phyloP scores from a whole-genome alignment of 768 basidiomycete species.

The Postia placenta region DNA sequence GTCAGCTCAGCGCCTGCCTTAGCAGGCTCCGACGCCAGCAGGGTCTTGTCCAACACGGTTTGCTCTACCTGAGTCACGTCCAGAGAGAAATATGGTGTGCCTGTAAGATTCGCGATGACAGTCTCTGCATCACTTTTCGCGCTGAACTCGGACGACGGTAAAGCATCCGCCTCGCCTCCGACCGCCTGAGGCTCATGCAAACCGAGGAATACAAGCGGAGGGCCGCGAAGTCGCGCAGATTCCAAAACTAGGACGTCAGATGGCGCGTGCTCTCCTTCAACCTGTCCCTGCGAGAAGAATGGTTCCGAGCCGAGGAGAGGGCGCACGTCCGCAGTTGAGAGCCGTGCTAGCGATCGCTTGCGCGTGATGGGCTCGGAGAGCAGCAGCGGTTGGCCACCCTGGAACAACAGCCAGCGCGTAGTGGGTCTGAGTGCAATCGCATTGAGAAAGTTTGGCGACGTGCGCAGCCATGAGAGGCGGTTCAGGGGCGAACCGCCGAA shows the following conservation, averaged over 20 bases:
- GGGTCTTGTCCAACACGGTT: constrained; percentile 33
- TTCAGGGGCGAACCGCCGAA: constrained; percentile 66
- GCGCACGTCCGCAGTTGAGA: constrained; percentile 55
- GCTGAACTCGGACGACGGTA: constrained; percentile 62
- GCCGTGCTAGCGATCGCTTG: constrained; percentile 39
- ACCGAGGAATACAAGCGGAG: constrained; percentile 74
- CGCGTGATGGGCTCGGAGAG: constrained; percentile 27
- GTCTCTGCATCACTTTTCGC: constrained; percentile 31
- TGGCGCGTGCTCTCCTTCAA: constrained; percentile 27
- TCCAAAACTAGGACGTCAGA: constrained; percentile 33
- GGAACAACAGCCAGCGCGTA: constrained; percentile 77
- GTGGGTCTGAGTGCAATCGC: constrained; percentile 51
- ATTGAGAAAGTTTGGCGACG: constrained; percentile 72
- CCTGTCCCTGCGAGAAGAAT: constrained; percentile 65
- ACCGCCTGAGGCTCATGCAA: constrained; percentile 50
- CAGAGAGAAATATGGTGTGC: constrained; percentile 79
- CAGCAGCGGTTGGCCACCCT: constrained; percentile 62
- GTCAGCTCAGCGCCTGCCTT: constrained; percentile 35
- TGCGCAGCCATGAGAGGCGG: constrained; percentile 78
- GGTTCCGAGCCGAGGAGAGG: constrained; percentile 61
- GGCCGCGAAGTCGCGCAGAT: constrained; percentile 53
- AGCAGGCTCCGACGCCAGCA: constrained; percentile 30
- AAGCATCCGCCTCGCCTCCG: constrained; percentile 36
- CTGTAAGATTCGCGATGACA: constrained; percentile 53
- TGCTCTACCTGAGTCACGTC: constrained; percentile 58